Evolutionary conservation across 768 basidiomycete species (phyloP).

Genomic region (Daedaleopsis sinensis): DNA sequence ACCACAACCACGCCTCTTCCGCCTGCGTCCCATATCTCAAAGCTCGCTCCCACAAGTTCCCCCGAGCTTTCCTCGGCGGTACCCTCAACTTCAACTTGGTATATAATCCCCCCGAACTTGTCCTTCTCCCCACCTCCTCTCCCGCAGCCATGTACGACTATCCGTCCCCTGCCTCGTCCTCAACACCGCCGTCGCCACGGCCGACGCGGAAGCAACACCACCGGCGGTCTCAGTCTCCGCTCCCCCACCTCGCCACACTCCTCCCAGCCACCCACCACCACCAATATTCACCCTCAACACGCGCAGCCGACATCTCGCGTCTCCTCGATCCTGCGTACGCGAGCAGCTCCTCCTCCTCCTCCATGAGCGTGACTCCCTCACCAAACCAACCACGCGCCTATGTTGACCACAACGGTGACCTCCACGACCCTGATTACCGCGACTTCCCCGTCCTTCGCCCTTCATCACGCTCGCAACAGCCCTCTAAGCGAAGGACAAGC

Average conservation of each 20-base stretch:
- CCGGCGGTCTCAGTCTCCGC: slow-evolving; percentile 27
- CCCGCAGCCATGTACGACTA: slow-evolving; percentile 27
- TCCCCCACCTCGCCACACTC: slow-evolving; percentile 29
- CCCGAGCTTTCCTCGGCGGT: slow-evolving; percentile 15
- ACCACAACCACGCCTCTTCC: neutral
- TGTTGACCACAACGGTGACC: slow-evolving; percentile 61
- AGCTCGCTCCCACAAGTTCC: slow-evolving; percentile 9
- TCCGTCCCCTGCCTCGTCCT: slow-evolving; percentile 16
- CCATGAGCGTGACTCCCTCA: slow-evolving; percentile 25
- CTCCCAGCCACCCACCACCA: slow-evolving; percentile 24
- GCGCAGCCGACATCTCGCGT: slow-evolving; percentile 57
- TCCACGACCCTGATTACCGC: slow-evolving; percentile 71
- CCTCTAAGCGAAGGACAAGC: slow-evolving; percentile 13
- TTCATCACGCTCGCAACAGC: slow-evolving; percentile 9
- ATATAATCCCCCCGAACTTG: neutral
- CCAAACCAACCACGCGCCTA: slow-evolving; percentile 42
- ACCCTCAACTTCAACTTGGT: slow-evolving; percentile 1
- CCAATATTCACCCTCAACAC: slow-evolving; percentile 39
- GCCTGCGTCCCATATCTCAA: slow-evolving; percentile 8
- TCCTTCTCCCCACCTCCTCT: slow-evolving; percentile 6
- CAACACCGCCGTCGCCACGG: slow-evolving; percentile 16
- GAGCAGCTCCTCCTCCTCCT: slow-evolving; percentile 27
- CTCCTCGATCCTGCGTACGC: slow-evolving; percentile 69
- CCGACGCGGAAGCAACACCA: slow-evolving; percentile 12
- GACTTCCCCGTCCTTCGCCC: slow-evolving; percentile 53